phyloP scores from a whole-genome alignment of 306 rosid species.

The Vachellia collinsii region DNA sequence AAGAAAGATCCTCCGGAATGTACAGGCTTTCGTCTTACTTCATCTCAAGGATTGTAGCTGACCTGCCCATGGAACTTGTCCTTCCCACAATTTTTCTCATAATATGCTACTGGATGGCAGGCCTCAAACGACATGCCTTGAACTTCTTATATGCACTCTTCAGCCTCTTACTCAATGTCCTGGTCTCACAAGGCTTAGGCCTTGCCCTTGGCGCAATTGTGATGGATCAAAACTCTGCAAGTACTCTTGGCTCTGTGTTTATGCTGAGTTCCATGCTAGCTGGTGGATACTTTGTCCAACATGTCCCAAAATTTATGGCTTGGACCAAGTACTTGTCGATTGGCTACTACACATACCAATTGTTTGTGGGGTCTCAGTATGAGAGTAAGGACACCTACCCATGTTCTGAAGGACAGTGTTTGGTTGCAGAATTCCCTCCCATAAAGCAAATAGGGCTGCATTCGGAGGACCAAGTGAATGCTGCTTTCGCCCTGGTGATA shows the following conservation, averaged over 20 bases:
- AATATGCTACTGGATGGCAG: slow-evolving; percentile 69
- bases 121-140: slow-evolving; percentile 38
- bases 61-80: slow-evolving; percentile 75
- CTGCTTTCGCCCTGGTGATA: slow-evolving; percentile 45
- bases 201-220: slow-evolving; percentile 71
- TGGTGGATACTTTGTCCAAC: slow-evolving; percentile 65
- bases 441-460: slow-evolving; percentile 55
- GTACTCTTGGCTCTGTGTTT: slow-evolving; percentile 61
- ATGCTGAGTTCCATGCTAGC: slow-evolving; percentile 57
- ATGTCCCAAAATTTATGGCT: slow-evolving; percentile 59
- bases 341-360: slow-evolving; percentile 51
- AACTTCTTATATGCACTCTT: slow-evolving; percentile 47
- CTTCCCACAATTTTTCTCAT: slow-evolving; percentile 57
- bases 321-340: slow-evolving; percentile 68
- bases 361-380: slow-evolving; percentile 65
- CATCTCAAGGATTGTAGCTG: slow-evolving; percentile 53
- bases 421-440: slow-evolving; percentile 50
- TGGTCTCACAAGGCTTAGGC: slow-evolving; percentile 71
- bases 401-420: slow-evolving; percentile 45
- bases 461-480: slow-evolving; percentile 33
- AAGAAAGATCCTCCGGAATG: slow-evolving; percentile 74
- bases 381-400: slow-evolving; percentile 47
- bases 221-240: slow-evolving; percentile 58
- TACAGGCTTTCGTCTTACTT: slow-evolving; percentile 77
- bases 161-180: slow-evolving; percentile 48